A percentile compares a stretch with the other conserved stretches of the same genome.
phyloP scores from a whole-genome alignment of 1,284 basidiomycete genomes.

The Trichosporon ovoides region DNA sequence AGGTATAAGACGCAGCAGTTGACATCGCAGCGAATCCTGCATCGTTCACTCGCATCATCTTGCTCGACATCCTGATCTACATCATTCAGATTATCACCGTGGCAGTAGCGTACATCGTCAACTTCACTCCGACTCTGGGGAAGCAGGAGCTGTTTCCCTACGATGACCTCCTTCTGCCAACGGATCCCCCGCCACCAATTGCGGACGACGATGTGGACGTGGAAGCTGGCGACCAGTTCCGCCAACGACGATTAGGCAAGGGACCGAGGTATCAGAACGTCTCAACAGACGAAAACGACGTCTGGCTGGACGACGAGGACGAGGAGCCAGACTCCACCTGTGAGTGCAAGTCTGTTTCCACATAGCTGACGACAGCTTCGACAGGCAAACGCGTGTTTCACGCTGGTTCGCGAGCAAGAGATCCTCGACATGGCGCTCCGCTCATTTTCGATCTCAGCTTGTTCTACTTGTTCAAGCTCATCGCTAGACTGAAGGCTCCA shows the following conservation, averaged over 20 bases:
- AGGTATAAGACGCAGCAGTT: background rate
- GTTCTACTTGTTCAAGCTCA: constrained; percentile 27
- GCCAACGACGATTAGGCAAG: constrained; percentile 16
- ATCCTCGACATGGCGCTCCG: constrained; percentile 26
- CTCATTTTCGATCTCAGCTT: constrained; percentile 35
- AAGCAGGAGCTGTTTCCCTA: constrained; percentile 30
- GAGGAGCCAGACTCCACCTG: constrained; percentile 9
- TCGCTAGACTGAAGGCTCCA: constrained; percentile 32
- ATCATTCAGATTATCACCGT: constrained; percentile 35
- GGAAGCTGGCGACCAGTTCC: constrained; percentile 20
- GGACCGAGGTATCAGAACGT: constrained; percentile 21
- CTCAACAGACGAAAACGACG: constrained; percentile 15
- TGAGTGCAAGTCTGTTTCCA: background rate
- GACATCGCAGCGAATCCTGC: constrained; percentile 29
- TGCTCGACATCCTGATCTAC: constrained; percentile 39
- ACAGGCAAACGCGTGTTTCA: background rate
- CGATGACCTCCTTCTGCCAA: constrained; percentile 39
- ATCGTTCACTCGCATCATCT: constrained; percentile 31
- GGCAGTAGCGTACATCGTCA: constrained; percentile 33
- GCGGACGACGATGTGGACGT: constrained; percentile 15
- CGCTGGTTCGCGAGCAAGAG: constrained; percentile 1
- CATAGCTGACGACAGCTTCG: constrained; percentile 7
- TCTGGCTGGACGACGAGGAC: constrained; percentile 34
- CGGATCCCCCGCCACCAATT: constrained; percentile 6
- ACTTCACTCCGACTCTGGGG: constrained; percentile 22